Base-by-base conservation (phyloP, 1,139 yeast genomes). In the Arxiozyma heterogenica region DNA sequence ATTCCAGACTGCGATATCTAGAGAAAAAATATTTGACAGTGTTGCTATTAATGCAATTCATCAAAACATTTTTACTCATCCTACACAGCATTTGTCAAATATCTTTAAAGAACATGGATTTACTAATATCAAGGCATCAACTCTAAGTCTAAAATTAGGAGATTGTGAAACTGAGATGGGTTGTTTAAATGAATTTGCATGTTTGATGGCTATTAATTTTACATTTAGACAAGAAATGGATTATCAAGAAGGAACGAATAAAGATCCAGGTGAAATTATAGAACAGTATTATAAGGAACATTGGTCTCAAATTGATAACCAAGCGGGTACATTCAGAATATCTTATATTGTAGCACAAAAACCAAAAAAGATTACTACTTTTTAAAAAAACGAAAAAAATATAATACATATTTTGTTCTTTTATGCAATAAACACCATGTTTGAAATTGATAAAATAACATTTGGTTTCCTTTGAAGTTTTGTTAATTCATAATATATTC, bases 121-220 rank as follows among this genome's bases (percentile, higher is more conserved):
- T 51, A 57, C 58, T 5, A 61, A 64, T 51, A 58, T 67, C 12
- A 64, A 65, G 43, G 61, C 64, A 34, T 54, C 70, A 1, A 58
- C 63, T 12, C 34, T 67, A 21, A 62, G 62, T 50, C 53, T 66
- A 23, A 63, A 63, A 47, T 54, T 62, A 7, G 71, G 70, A 38
- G 70, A 66, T 53, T 51, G 64, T 8, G 53, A 58, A 17, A 60
- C 60, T 18, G 62, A 64, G 9, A 64, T 67, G 65, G 70, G 70
- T 2, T 62, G 61, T 54, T 48, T 64, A 21, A 59, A 63, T 55
- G 70, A 67, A 54, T 59, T 65, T 41, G 52, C 60, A 45, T 55
- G 62, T 12, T 53, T 64, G 43, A 55, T 58, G 49, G 54, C 57
- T 39, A 64, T 59, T 54, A 68, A 64, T 55, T 53, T 52, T 25